Percentiles rank a stretch among this genome's conserved stretches.
These are phyloP conservation scores for Ophiocordyceps camponoti-leonardi DNA, from an alignment of 2,329 filamentous ascomycete species.

Conservation along the genomic window DNA sequence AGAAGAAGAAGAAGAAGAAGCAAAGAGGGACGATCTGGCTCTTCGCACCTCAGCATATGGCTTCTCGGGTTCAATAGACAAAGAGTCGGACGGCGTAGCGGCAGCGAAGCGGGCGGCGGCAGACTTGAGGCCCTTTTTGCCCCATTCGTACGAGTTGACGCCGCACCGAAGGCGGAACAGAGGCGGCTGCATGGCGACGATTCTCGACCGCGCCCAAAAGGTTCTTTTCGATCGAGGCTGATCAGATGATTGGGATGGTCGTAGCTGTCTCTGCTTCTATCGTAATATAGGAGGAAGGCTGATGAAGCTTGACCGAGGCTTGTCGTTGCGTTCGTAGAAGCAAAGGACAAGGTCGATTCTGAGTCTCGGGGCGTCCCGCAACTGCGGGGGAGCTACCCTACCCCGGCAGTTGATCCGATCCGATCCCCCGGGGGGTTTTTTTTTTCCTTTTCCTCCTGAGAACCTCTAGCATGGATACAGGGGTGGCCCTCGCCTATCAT, in stretches of 20 bases:
- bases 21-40: neutral
- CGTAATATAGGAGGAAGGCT: neutral
- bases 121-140: constrained; percentile 76
- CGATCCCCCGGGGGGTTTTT: neutral
- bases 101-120: constrained; percentile 81
- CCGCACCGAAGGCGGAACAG: constrained; percentile 76
- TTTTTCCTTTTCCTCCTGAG: too few relatives aligned
- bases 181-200: constrained; percentile 48
- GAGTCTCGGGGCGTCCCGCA: neutral
- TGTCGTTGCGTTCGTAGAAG: neutral
- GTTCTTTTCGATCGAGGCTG: too few relatives aligned
- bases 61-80: constrained; percentile 68
- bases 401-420: neutral
- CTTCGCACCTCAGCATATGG: constrained; percentile 73
- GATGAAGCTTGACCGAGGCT: neutral
- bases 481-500: too few relatives aligned
- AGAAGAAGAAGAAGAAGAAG: too few relatives aligned
- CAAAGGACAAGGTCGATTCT: neutral
- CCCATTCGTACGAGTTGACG: constrained; percentile 98
- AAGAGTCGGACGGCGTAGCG: constrained; percentile 58
- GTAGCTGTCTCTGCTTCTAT: too few relatives aligned
- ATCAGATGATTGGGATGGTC: too few relatives aligned
- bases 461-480: too few relatives aligned
- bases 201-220: neutral
- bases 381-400: too few relatives aligned